phyloP scores from a whole-genome alignment of 1,139 yeast genomes.

The Suhomyces bribrorum region DNA sequence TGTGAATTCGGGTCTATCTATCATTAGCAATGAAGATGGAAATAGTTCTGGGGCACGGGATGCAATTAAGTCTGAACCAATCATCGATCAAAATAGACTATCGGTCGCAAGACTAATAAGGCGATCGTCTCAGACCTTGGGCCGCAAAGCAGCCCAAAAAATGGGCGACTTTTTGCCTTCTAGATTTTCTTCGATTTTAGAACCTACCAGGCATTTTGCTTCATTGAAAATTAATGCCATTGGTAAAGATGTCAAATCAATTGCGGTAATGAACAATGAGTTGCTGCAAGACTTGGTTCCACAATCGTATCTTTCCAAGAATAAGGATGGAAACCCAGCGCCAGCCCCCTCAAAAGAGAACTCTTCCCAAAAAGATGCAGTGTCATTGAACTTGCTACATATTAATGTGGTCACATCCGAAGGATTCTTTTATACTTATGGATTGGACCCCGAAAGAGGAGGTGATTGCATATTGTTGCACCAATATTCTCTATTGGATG shows the following conservation, averaged over 20 bases:
- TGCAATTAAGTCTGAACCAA: constrained; percentile 50
- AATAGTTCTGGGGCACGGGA: constrained; percentile 8
- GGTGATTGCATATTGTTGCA: constrained; percentile 86
- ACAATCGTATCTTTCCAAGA: constrained; percentile 30
- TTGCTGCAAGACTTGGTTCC: constrained; percentile 42
- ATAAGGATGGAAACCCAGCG: constrained; percentile 12
- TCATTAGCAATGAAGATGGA: constrained; percentile 30
- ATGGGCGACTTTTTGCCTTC: constrained; percentile 88
- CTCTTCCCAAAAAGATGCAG: constrained; percentile 15
- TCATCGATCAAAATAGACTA: constrained; percentile 67
- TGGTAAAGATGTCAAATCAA: constrained; percentile 60
- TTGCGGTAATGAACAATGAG: constrained; percentile 56
- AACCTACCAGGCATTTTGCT: constrained; percentile 93
- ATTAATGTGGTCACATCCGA: constrained; percentile 84
- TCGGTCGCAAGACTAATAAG: constrained; percentile 72
- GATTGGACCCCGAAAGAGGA: constrained; percentile 84
- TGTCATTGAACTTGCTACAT: constrained; percentile 54
- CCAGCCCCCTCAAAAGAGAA: constrained; percentile 13
- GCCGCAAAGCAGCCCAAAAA: constrained; percentile 81
- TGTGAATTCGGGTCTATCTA: constrained; percentile 30
- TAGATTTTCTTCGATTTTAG: constrained; percentile 80
- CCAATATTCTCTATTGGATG: constrained; percentile 57
- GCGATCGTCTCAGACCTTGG: constrained; percentile 57
- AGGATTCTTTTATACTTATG: constrained; percentile 83
- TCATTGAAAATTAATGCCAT: constrained; percentile 77